Percentiles rank a stretch among this genome's conserved stretches.
Conservation (phyloP, 2,329 filamentous ascomycete species). For the Microdochium trichocladiopsis region DNA sequence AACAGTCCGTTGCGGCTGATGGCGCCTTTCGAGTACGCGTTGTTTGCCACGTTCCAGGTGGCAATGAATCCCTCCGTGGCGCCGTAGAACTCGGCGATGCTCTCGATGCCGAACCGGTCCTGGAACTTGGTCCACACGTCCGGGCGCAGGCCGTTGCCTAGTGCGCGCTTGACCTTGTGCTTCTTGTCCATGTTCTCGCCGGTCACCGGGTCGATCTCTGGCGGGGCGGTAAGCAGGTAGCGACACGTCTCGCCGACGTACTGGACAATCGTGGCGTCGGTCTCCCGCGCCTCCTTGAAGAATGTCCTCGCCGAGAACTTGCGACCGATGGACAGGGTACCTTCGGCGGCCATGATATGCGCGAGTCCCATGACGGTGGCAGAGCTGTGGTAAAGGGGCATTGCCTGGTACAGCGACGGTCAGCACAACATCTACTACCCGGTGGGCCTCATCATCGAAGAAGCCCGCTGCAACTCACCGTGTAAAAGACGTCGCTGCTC, state of each 20-base stretch:
- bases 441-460: neutral
- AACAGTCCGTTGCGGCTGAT: conserved; percentile 68
- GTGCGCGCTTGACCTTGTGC: conserved; percentile 66
- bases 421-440: neutral
- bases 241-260: conserved; percentile 86
- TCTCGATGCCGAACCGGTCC: conserved; percentile 67
- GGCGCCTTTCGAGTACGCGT: conserved; percentile 68
- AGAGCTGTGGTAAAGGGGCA: conserved; percentile 86
- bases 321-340: conserved; percentile 64
- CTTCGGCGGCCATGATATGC: conserved; percentile 50
- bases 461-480: conserved; percentile 41
- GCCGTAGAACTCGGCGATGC: conserved; percentile 75
- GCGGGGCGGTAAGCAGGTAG: conserved; percentile 66
- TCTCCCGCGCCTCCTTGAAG: conserved; percentile 68
- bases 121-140: conserved; percentile 84
- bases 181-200: conserved; percentile 64
- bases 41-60: conserved; percentile 66
- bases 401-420: conserved; percentile 45
- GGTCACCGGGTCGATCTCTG: conserved; percentile 53
- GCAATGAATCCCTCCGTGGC: conserved; percentile 66
- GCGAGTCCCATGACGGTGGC: conserved; percentile 64
- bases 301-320: conserved; percentile 74
- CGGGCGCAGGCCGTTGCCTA: conserved; percentile 79
- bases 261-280: conserved; percentile 68
- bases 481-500: conserved; percentile 65